Conservation (phyloP, 176 grass and related monocot species). For the Oryza punctata region DNA sequence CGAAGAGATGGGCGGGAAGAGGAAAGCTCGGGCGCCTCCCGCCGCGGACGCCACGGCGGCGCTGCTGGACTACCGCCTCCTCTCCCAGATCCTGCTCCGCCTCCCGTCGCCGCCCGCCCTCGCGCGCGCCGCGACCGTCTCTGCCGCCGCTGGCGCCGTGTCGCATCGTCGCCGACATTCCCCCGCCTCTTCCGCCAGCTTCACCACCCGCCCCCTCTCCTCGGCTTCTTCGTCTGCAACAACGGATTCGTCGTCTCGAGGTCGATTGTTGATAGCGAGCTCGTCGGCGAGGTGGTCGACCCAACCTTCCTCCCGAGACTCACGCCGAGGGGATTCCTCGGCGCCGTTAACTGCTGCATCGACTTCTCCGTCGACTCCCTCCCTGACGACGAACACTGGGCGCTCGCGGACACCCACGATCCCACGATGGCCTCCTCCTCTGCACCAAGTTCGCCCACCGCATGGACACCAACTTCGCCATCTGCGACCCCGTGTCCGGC, state of each 20-base stretch:
- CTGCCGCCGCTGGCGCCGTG: neutral
- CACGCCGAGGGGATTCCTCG: neutral
- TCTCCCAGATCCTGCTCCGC: conserved; percentile 32
- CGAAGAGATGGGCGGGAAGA: no score
- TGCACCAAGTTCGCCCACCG: neutral
- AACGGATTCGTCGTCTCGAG: neutral
- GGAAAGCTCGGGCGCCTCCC: no score
- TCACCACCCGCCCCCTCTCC: conserved; percentile 2
- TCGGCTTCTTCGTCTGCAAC: conserved; percentile 28
- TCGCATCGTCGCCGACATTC: neutral
- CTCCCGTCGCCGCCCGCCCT: conserved; percentile 1
- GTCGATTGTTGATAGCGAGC: no score
- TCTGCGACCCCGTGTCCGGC: conserved; percentile 22
- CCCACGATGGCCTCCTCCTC: conserved; percentile 21
- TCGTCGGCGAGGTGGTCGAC: conserved; percentile 5
- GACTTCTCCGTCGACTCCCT: conserved; percentile 5
- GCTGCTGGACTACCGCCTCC: neutral
- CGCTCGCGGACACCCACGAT: conserved; percentile 17
- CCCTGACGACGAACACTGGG: neutral
- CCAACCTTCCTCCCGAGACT: neutral
- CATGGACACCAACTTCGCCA: neutral
- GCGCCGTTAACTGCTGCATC: neutral
- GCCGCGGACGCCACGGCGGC: conserved; percentile 7
- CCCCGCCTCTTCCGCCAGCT: conserved; percentile 1
- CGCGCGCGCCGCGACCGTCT: conserved; percentile 1